Percentiles rank a stretch among this genome's conserved stretches.
phyloP scores from a whole-genome alignment of 169 alveolate genomes.

The Sarcocystis neurona region DNA sequence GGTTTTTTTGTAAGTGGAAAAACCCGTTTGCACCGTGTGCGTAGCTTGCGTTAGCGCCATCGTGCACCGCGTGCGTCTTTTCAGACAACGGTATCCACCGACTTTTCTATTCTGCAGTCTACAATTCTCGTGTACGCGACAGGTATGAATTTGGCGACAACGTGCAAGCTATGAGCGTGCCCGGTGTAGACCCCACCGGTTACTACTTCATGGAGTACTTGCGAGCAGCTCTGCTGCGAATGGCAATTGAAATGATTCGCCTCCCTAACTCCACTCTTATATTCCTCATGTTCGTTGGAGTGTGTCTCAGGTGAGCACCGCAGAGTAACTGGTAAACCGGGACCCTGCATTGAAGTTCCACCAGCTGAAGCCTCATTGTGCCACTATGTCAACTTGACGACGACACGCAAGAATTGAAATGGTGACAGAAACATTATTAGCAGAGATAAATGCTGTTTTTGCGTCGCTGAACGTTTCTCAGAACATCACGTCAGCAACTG shows the following conservation, averaged over 20 bases:
- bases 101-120: no score
- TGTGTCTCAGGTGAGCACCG: constrained; percentile 68
- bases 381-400: no score
- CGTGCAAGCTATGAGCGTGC: constrained; percentile 75
- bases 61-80: no score
- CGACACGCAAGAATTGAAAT: no score
- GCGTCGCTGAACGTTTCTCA: no score
- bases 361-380: no score
- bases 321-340: background rate
- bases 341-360: no score
- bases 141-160: constrained; percentile 81
- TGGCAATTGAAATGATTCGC: constrained; percentile 74
- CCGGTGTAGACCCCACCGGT: constrained; percentile 78
- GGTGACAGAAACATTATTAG: background rate
- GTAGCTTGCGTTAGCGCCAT: no score
- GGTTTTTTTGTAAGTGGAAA: background rate
- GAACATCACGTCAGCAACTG: no score
- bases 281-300: constrained; percentile 69
- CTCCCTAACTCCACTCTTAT: constrained; percentile 75
- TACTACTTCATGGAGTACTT: constrained; percentile 80
- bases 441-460: no score
- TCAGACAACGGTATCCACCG: no score
- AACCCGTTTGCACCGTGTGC: background rate
- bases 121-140: background rate
- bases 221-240: constrained; percentile 77